Conservation (phyloP, 1,139 yeast species). For the Suhomyces atakaporum region DNA sequence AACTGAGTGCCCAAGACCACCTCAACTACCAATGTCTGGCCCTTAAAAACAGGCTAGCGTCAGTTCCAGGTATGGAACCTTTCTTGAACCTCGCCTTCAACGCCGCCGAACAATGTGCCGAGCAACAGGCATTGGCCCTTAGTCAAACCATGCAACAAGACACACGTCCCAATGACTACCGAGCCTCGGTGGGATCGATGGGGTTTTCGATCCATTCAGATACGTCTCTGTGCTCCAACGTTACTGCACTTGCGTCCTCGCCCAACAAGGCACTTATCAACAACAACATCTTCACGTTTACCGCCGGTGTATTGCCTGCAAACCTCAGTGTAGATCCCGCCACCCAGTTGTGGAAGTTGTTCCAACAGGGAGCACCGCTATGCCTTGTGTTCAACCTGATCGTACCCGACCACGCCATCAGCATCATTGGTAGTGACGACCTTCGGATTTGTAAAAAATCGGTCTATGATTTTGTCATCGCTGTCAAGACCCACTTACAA, state of each 20-base stretch:
- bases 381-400: slow-evolving; percentile 78
- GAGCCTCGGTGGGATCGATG: slow-evolving; percentile 31
- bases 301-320: slow-evolving; percentile 77
- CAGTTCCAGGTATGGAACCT: slow-evolving; percentile 71
- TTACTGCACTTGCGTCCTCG: slow-evolving; percentile 11
- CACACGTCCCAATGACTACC: slow-evolving; percentile 23
- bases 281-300: slow-evolving; percentile 55
- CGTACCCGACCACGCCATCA: slow-evolving; percentile 36
- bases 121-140: slow-evolving; percentile 68
- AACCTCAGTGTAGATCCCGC: slow-evolving; percentile 84
- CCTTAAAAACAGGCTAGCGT: slow-evolving; percentile 58
- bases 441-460: slow-evolving; percentile 83
- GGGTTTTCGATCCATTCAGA: slow-evolving; percentile 30
- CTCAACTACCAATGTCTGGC: slow-evolving; percentile 69
- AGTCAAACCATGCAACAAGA: slow-evolving; percentile 35
- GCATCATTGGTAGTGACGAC: slow-evolving; percentile 72
- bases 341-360: slow-evolving; percentile 82
- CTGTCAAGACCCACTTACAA: slow-evolving; percentile 76
- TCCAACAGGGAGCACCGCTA: slow-evolving; percentile 91
- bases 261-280: slow-evolving; percentile 18
- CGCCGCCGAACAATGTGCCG: slow-evolving; percentile 65
- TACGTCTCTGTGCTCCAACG: slow-evolving; percentile 18
- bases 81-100: slow-evolving; percentile 59
- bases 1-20: slow-evolving; percentile 69
- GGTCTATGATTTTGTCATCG: slow-evolving; percentile 86